Conservation (phyloP, 2,329 filamentous ascomycete species). For the Gnomoniopsis smithogilvyi region DNA sequence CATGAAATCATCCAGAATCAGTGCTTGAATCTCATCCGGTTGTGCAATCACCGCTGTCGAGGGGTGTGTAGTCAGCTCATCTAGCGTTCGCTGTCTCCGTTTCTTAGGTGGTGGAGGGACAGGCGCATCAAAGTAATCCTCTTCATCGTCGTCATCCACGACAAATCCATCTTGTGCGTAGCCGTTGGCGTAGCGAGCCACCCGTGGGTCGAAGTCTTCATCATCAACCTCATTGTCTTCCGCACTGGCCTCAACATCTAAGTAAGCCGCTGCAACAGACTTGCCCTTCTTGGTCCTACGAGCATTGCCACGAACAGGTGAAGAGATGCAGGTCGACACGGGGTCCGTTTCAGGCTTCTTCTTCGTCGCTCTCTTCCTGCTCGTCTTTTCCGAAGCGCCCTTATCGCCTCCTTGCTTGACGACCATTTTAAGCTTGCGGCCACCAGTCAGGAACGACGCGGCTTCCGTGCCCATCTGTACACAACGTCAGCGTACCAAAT, state of each 20-base stretch:
- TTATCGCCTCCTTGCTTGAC: constrained; percentile 34
- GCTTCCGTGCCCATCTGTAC: constrained; percentile 10
- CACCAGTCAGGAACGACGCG: constrained; percentile 38
- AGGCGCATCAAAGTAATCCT: constrained; percentile 46
- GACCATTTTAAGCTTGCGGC: constrained; percentile 40
- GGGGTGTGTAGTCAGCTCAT: constrained; percentile 55
- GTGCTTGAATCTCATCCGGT: constrained; percentile 54
- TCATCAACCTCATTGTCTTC: constrained; percentile 36
- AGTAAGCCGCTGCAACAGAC: constrained; percentile 15
- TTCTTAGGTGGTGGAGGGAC: constrained; percentile 26
- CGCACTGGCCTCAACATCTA: constrained; percentile 23
- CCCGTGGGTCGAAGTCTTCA: constrained; percentile 31
- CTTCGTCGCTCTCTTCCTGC: constrained; percentile 32
- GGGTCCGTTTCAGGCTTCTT: constrained; percentile 21
- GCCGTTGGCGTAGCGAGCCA: constrained; percentile 33
- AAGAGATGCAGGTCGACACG: constrained; percentile 50
- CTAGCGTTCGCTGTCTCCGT: constrained; percentile 33
- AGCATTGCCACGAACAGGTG: constrained; percentile 39
- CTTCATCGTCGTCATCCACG: constrained; percentile 34
- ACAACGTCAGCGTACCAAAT: neutral
- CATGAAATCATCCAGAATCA: constrained; percentile 64
- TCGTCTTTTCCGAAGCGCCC: constrained; percentile 26
- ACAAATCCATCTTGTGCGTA: constrained; percentile 42
- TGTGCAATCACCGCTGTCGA: constrained; percentile 47
- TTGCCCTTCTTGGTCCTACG: constrained; percentile 33